Conservation (phyloP, 768 basidiomycete genomes). For the Rickenella mellea region DNA sequence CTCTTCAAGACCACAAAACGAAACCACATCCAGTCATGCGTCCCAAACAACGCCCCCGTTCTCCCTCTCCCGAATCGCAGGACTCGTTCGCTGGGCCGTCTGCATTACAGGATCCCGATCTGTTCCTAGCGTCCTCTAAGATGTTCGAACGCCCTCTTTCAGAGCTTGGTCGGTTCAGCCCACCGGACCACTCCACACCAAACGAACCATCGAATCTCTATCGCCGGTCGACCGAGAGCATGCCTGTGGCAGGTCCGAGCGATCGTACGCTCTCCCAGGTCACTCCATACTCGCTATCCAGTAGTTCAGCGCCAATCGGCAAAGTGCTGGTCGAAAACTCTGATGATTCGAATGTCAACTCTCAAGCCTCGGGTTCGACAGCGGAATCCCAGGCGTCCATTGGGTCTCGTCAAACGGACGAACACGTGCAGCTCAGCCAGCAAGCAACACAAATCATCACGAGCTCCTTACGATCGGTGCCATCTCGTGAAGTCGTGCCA, state of each 20-base stretch:
- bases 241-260: conserved; percentile 4
- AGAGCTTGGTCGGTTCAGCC: conserved; percentile 33
- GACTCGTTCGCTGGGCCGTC: conserved; percentile 54
- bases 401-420: too few species aligned
- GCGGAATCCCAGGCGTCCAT: too few species aligned
- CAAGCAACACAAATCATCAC: not conserved
- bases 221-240: conserved; percentile 9
- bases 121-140: conserved; percentile 35
- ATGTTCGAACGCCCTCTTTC: conserved; percentile 51
- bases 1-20: not conserved
- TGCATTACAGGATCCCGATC: conserved; percentile 34
- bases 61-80: conserved; percentile 35
- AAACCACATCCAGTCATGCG: conserved; percentile 16
- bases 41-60: conserved; percentile 17
- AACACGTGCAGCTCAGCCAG: not conserved
- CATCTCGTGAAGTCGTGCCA: not conserved
- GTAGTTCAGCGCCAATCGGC: conserved; percentile 7
- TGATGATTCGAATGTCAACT: not conserved
- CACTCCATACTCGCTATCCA: conserved; percentile 12
- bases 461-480: not conserved
- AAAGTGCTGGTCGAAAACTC: not conserved
- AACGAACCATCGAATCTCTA: conserved; percentile 10
- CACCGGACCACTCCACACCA: conserved; percentile 13
- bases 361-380: not conserved
- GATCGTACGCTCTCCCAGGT: conserved; percentile 1